These are phyloP conservation scores for Aegilops sharonensis DNA, from an alignment of 176 grass and related monocot species.

Conservation along the genomic window DNA sequence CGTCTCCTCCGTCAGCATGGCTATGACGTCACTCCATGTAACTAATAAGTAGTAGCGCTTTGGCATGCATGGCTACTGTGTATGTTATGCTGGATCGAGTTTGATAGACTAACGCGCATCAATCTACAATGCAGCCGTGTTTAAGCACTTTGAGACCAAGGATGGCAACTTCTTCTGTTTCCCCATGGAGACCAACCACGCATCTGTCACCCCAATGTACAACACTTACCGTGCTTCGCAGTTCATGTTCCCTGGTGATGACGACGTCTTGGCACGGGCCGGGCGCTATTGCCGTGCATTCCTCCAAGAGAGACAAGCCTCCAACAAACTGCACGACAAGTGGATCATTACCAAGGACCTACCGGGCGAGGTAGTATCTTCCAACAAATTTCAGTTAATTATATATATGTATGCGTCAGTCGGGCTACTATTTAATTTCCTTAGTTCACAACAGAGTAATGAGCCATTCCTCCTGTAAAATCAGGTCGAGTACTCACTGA, in stretches of 20 bases:
- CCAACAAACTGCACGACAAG: slow-evolving; percentile 47
- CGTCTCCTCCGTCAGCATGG: slow-evolving; percentile 52
- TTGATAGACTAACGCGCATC: background rate
- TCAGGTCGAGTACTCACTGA: background rate
- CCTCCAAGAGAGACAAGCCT: slow-evolving; percentile 31
- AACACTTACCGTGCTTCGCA: slow-evolving; percentile 52
- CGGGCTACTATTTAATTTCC: background rate
- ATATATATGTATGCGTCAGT: background rate
- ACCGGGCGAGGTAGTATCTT: slow-evolving; percentile 42
- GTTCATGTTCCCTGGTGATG: slow-evolving; percentile 36
- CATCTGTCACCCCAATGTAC: slow-evolving; percentile 36
- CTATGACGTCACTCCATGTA: slow-evolving; percentile 47
- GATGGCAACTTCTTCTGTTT: slow-evolving; percentile 44
- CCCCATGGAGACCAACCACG: slow-evolving; percentile 20
- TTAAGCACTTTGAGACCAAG: slow-evolving; percentile 43
- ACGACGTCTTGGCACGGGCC: background rate
- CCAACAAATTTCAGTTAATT: background rate
- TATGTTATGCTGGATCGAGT: background rate
- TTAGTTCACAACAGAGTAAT: background rate
- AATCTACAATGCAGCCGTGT: slow-evolving; percentile 15
- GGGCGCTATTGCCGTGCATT: slow-evolving; percentile 20
- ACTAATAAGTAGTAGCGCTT: too few species aligned
- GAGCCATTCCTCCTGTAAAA: background rate
- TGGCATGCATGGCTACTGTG: too few species aligned
- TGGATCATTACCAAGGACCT: slow-evolving; percentile 61